Base-by-base conservation (phyloP, 495 filamentous ascomycete species). In the Clavariopsis aquatica region DNA sequence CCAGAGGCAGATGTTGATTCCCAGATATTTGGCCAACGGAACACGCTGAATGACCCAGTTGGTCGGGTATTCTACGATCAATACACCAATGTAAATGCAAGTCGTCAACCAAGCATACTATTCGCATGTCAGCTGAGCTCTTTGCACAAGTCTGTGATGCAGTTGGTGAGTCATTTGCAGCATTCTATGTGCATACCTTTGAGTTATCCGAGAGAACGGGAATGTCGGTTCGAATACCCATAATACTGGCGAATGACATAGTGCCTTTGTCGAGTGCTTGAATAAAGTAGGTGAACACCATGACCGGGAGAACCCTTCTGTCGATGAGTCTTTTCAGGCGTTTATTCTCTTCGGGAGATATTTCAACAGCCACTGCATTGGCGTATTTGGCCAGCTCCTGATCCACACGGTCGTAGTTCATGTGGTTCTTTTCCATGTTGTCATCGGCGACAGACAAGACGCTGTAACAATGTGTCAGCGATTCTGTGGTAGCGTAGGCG, bases 71-170 rank as follows among this genome's bases (percentile, higher is more conserved):
- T 76, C 77, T 74, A 77, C 71, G 70, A 57, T 71, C 29, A 84
- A 73, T 61, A 80, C 87, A 2, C 85, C 86, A 65, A 87, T 82
- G 69, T 93, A 94, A 69, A 93, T 93, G 26, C 90, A 86, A 0
- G 88, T 92, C 38, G 93, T 76, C 20, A 94, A 79, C 90, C 90
- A 94, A 65, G 87, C 73, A 55, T 85, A 88, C 63, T 62, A 34
- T 3, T 2, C 55, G 4, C 12, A 19, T 23, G 45, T 60, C 22
- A 52, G 86, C 85, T 4, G 2, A 2, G 49, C 29, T 29, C 26
- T 8, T n/a, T 53, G 5, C 26, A 8, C 5, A 53, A 34, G 2
- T 6, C 51, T 10, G 22, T 2, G 5, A 7, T 23, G 5, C 26
- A 51, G 19, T 1, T 23, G 22, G n/a, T 24, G 51, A 5, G 6